phyloP scores from a whole-genome alignment of 2,329 filamentous ascomycete species.

The Huntiella savannae region DNA sequence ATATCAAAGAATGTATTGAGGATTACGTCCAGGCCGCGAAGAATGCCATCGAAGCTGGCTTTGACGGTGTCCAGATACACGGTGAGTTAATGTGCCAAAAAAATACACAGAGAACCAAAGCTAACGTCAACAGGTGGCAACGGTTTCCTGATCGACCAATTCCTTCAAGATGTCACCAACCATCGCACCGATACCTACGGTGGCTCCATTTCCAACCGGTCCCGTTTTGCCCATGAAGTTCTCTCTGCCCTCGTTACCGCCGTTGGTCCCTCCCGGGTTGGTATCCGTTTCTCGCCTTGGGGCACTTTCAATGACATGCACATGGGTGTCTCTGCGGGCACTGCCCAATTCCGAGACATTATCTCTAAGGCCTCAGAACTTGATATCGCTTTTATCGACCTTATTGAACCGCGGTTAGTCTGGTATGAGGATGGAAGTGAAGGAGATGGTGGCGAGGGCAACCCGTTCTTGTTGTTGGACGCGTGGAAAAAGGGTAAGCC shows the following conservation, averaged over 20 bases:
- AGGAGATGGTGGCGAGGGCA: constrained; percentile 16
- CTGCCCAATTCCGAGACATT: constrained; percentile 37
- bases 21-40: constrained; percentile 37
- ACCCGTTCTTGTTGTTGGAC: background rate
- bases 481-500: constrained; percentile 14
- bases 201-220: constrained; percentile 32
- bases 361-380: constrained; percentile 29
- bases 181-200: constrained; percentile 34
- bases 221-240: constrained; percentile 30
- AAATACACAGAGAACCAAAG: too few relatives aligned
- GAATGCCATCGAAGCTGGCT: constrained; percentile 41
- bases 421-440: constrained; percentile 21
- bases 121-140: constrained; percentile 23
- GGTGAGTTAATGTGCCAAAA: background rate
- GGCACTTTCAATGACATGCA: constrained; percentile 37
- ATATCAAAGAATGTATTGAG: constrained; percentile 44
- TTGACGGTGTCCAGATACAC: constrained; percentile 48
- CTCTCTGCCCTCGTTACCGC: constrained; percentile 22
- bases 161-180: constrained; percentile 33
- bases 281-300: constrained; percentile 38
- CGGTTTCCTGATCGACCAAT: constrained; percentile 45
- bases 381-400: constrained; percentile 36
- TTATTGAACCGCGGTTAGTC: constrained; percentile 34
- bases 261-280: constrained; percentile 30
- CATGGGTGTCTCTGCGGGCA: constrained; percentile 27